These are phyloP conservation scores for Kokia cookei DNA, from an alignment of 441 rosid genomes.

Conservation along the genomic window DNA sequence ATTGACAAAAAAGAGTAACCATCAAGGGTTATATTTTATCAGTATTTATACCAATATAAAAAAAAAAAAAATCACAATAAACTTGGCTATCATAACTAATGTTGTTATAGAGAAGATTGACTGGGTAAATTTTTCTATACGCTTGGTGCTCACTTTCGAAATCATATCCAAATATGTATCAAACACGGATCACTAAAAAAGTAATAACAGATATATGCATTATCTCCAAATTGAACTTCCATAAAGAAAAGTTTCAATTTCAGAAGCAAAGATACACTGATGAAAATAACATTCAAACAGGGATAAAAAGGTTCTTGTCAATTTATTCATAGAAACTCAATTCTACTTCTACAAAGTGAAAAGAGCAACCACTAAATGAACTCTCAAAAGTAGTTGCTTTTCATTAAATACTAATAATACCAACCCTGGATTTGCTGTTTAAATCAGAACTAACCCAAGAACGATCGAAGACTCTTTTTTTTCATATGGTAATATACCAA, in stretches of 20 bases:
- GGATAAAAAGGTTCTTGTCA: not conserved
- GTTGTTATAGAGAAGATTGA: too few species aligned
- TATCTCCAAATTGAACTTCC: not conserved
- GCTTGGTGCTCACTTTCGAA: too few species aligned
- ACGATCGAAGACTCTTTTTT: not conserved
- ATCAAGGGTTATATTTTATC: too few species aligned
- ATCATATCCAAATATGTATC: too few species aligned
- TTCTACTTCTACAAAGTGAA: conserved; percentile 12
- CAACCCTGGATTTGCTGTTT: conserved; percentile 11
- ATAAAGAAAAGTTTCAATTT: not conserved
- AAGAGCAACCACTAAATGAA: conserved; percentile 13
- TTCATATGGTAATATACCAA: not conserved
- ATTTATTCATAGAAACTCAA: conserved; percentile 12
- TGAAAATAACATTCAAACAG: not conserved
- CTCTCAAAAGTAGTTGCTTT: conserved; percentile 12
- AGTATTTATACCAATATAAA: too few species aligned
- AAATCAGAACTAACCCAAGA: conserved; percentile 7
- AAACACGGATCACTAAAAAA: too few species aligned
- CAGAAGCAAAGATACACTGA: not conserved
- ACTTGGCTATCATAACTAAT: too few species aligned
- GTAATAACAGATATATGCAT: not conserved
- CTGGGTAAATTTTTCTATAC: too few species aligned
- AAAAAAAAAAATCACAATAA: too few species aligned
- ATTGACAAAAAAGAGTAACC: too few species aligned
- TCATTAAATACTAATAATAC: not conserved